A percentile compares a stretch with the other conserved stretches of the same genome.
phyloP scores from a whole-genome alignment of 169 alveolate genomes.

The Babesia ovata region DNA sequence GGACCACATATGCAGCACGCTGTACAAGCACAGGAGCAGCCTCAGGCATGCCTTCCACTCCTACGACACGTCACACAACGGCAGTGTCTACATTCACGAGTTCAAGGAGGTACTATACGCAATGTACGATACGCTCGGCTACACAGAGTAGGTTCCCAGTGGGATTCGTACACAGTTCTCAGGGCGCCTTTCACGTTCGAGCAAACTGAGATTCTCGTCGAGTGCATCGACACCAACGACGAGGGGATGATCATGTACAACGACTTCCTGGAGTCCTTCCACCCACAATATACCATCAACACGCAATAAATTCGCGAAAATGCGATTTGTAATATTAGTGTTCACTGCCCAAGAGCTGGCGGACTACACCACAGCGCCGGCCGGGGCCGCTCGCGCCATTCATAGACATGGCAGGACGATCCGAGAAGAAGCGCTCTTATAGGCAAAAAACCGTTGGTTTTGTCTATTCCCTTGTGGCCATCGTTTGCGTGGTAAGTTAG shows the following conservation, averaged over 20 bases:
- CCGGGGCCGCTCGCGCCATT: background rate
- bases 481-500: constrained; percentile 24
- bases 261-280: constrained; percentile 68
- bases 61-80: constrained; percentile 57
- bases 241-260: constrained; percentile 69
- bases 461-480: constrained; percentile 24
- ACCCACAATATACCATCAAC: constrained; percentile 38
- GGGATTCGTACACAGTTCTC: background rate
- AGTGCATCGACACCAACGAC: constrained; percentile 68
- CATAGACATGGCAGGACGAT: constrained; percentile 58
- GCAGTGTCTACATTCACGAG: constrained; percentile 63
- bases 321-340: background rate
- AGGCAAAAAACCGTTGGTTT: constrained; percentile 44
- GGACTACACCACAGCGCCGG: background rate
- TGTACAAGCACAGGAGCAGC: constrained; percentile 67
- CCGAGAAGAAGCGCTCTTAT: constrained; percentile 63
- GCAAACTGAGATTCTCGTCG: constrained; percentile 67
- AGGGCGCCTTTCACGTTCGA: constrained; percentile 71
- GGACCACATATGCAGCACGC: constrained; percentile 65
- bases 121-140: constrained; percentile 54
- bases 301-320: constrained; percentile 7
- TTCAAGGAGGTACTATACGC: constrained; percentile 68
- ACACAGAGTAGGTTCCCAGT: constrained; percentile 34
- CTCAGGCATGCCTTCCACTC: constrained; percentile 54
- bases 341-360: background rate